Evolutionary conservation across 2,329 filamentous ascomycete genomes (phyloP).

Genomic region (Ceratocystis ficicola): DNA sequence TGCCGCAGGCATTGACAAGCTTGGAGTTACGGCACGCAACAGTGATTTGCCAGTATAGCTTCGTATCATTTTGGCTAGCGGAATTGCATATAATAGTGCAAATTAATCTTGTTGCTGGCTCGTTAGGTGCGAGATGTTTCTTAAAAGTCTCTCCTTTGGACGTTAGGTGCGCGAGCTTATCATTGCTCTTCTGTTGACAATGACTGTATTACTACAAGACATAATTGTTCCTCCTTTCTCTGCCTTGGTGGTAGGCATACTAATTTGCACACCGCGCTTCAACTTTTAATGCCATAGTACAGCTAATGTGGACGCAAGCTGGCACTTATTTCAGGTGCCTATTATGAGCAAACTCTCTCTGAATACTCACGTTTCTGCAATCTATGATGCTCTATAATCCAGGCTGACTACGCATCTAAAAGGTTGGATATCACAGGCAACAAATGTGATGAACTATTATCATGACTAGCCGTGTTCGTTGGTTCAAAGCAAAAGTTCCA

Average conservation of each 20-base stretch:
- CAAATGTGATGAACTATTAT: too few relatives aligned
- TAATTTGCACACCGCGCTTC: background rate
- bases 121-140: background rate
- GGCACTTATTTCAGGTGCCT: too few relatives aligned
- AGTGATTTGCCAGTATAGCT: slow-evolving; percentile 61
- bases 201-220: slow-evolving; percentile 1
- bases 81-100: slow-evolving; percentile 12
- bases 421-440: too few relatives aligned
- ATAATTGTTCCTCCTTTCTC: background rate
- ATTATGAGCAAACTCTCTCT: too few relatives aligned
- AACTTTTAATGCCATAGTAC: background rate
- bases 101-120: background rate
- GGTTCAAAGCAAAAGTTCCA: too few relatives aligned
- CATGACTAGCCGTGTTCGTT: too few relatives aligned
- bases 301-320: background rate
- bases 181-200: background rate
- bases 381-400: too few relatives aligned
- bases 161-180: slow-evolving; percentile 9
- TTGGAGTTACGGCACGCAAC: slow-evolving; percentile 58
- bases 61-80: background rate
- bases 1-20: slow-evolving; percentile 57
- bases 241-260: background rate
- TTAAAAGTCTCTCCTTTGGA: background rate
- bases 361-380: too few relatives aligned
- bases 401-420: too few relatives aligned